phyloP scores from a whole-genome alignment of 192 early-diverging fungal species.

The Coemansia sp. region DNA sequence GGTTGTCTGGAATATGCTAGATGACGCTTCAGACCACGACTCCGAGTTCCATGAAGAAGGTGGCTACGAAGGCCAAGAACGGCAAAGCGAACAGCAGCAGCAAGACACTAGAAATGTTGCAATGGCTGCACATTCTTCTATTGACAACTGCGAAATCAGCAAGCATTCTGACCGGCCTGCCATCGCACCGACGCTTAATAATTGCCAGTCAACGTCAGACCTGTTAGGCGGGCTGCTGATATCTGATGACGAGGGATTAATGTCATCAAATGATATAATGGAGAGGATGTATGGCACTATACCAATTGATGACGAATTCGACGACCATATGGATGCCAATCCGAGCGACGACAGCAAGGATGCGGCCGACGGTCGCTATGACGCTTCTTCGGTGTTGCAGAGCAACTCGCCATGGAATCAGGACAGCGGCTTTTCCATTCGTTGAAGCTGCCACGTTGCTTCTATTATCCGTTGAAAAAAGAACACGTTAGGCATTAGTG shows the following conservation, averaged over 20 bases:
- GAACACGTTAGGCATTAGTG: too few species aligned
- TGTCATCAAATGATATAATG: slow-evolving; percentile 8
- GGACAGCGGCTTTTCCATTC: slow-evolving; percentile 4
- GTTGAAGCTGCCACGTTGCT: too few species aligned
- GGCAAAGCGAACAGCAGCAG: background rate
- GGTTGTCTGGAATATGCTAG: slow-evolving; percentile 7
- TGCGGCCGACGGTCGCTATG: background rate
- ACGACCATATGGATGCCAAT: background rate
- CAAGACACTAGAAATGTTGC: background rate
- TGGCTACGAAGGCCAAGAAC: background rate
- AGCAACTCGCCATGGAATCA: background rate
- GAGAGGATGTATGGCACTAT: slow-evolving; percentile 17
- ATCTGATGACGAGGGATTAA: slow-evolving; percentile 6
- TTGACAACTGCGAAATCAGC: background rate
- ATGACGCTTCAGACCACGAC: background rate
- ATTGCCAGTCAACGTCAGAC: background rate
- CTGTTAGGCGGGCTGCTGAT: slow-evolving; percentile 16
- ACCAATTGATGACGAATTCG: background rate
- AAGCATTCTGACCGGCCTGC: too few species aligned
- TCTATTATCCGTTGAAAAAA: background rate
- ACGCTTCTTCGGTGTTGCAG: background rate
- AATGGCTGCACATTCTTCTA: too few species aligned
- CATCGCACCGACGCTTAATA: background rate
- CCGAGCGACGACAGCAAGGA: background rate
- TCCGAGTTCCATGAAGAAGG: background rate